Evolutionary conservation across 306 rosid genomes (phyloP), one percentile per base, ranked within the genome.

Genomic region (Citrullus mucosospermus): DNA sequence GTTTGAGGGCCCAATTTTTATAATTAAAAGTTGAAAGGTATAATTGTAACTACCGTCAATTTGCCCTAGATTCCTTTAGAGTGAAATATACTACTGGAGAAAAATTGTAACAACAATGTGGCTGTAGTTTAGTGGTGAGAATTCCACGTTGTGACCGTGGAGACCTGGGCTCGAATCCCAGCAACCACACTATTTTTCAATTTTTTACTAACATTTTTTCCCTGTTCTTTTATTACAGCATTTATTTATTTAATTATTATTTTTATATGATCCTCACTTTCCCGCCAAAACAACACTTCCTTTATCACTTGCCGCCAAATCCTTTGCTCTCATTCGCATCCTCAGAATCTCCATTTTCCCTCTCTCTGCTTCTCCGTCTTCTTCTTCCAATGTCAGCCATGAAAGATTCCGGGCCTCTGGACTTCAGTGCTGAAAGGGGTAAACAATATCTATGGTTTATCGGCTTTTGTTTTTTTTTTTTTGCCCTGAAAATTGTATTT

Each of bases 391-490:
- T 46, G 43, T 57, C 56, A 84, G 80, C 85, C 79, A 96, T 88
- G 98, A 88, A 80, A 60, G 83, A 84, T 22, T 11, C 75, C n/a
- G 80, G 83, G 80, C 85, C 66, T 75, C 81, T 91, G 50, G 84
- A 96, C 85, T 88, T 92, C 87, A 32, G 38, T 14, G 79, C 91
- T 0, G 99, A 96, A 85, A 93, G 59, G 85, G 91, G 99, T 92
- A 74, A 89, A 13, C 55, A 22, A 50, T 15, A 61, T 48, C 36
- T 44, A 16, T 1, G 25, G 54, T 62, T 78, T 22, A 39, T 58
- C 46, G 17, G 20, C n/a, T 38, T 30, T 38, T 11, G 28, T 25
- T 25, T 7, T 11, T 7, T 59, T 7, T 11, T 7, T 59, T 5
- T 78, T 7, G 67, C 48, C 39, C 16, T 16, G 56, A 25, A 75